Base-by-base conservation (phyloP, 805 yeast species). In the Ogataea kodamae region DNA sequence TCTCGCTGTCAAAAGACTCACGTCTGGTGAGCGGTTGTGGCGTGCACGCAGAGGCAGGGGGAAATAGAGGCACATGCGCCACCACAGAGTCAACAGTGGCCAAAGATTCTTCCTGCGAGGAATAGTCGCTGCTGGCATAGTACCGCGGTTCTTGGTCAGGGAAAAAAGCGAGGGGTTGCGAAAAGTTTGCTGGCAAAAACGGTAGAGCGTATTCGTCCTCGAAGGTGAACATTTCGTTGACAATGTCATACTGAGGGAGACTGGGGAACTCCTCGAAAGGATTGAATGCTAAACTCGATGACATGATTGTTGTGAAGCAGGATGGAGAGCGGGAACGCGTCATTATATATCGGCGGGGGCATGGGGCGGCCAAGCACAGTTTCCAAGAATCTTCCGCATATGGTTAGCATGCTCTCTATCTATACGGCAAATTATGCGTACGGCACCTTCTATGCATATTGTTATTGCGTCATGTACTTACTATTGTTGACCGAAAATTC, bases 21-120 rank as follows among this genome's bases (percentile, higher is more conserved):
- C 49, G 42, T 33, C 53, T 48, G 15, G 43, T 44, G 9, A 46
- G 15, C 8, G 52, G 50, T 8, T 52, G 57, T 3, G 61, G 61
- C 12, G 57, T 47, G 37, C 60, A 54, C 3, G 62, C 61, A 14
- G 49, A 35, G 6, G 55, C 57, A 5, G 60, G 53, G 5, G 61
- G 62, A 37, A 55, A 57, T 25, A 53, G 28, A 23, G 41, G 42
- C 15, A 28, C 27, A 16, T 16, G 29, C 16, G 39, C 22, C 8
- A 26, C n/a, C 13, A 35, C 14, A 9, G 42, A 20, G 5, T 35
- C 41, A 9, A 34, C 25, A 9, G 39, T 20, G 18, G 38, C 16
- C 25, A 31, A 22, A n/a, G 37, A 25, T 10, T 43, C 50, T 16
- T 38, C 46, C 15, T 33, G 42, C 8, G 43, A 37, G 9, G 50